These are phyloP conservation scores for Gnomoniopsis smithogilvyi DNA, from an alignment of 2,329 filamentous ascomycete genomes.

Conservation along the genomic window DNA sequence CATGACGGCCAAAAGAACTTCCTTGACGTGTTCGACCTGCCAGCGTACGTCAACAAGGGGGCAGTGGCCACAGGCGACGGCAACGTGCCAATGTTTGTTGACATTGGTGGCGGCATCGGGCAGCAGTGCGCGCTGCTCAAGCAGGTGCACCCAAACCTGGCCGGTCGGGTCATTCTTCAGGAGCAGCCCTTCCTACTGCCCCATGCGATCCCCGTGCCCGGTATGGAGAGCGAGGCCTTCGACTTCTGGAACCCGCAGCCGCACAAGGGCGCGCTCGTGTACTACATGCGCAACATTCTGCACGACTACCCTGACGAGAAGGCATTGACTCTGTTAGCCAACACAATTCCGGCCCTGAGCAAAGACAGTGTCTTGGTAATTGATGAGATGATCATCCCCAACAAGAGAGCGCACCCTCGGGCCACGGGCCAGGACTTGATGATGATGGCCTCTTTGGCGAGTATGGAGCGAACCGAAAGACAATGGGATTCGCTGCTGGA, in stretches of 20 bases:
- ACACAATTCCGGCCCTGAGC: constrained; percentile 16
- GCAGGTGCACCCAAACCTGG: constrained; percentile 18
- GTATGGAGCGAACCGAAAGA: constrained; percentile 17
- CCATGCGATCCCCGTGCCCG: constrained; percentile 22
- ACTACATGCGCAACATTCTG: constrained; percentile 20
- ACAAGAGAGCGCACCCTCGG: neutral
- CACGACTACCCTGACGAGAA: constrained; percentile 19
- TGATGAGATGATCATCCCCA: constrained; percentile 22
- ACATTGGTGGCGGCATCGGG: constrained; percentile 26
- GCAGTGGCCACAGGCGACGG: neutral
- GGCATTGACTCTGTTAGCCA: constrained; percentile 10
- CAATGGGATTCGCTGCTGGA: constrained; percentile 8
- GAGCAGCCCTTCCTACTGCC: constrained; percentile 22
- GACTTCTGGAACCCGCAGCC: constrained; percentile 21
- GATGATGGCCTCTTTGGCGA: constrained; percentile 18
- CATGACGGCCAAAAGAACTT: constrained; percentile 19
- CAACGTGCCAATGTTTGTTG: constrained; percentile 18
- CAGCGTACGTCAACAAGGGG: neutral
- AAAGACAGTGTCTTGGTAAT: constrained; percentile 19
- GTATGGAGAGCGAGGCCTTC: constrained; percentile 25
- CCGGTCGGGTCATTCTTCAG: constrained; percentile 24
- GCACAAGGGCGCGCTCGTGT: constrained; percentile 21
- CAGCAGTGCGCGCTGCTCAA: constrained; percentile 24
- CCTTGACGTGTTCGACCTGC: constrained; percentile 23
- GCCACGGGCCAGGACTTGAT: constrained; percentile 18